Evolutionary conservation across 78 protist species (phyloP), one percentile per base, ranked within the genome.

Genomic region (Isochrysis galbana): DNA sequence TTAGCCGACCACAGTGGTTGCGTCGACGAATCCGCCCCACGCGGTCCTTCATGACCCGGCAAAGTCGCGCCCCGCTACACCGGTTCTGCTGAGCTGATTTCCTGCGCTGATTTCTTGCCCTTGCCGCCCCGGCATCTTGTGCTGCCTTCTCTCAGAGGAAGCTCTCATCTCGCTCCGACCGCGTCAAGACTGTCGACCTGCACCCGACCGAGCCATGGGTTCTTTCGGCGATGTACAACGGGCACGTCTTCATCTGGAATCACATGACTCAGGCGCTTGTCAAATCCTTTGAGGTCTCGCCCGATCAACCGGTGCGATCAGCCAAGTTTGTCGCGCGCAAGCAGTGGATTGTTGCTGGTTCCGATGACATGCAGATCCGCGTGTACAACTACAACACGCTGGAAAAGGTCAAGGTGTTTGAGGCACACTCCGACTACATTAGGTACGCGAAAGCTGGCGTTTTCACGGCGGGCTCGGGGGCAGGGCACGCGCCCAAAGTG

Each of bases 171-270:
- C 95, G 98, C 51, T 95, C 98, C 36, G 99, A 98, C 92, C 96
- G 99, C 25, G 99, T 99, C 47, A 99, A 99, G 96, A 36, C 93
- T 2, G 99, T 98, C 25, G 99, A 99, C 80, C 17, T 99, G 45
- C 99, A 99, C 86, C 99, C 99, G 51, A 95, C 94, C 1, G 99
- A 98, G 91, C 99, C 99, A 25, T 97, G 98, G 98, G 78, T 99
- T 38, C 93, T 99, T 7, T 90, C 95, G 82, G 26, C 96, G 46
- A 78, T 99, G 70, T 99, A 97, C 97, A 95, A 93, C 77, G 99
- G 99, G 1, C 72, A 97, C 14, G 96, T 99, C 26, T 91, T 87
- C 86, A 54, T 99, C 84, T 98, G 99, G 98, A 98, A 98, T 96
- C 97, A 94, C 88, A 95, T 93, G 46, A 98, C 97, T 34, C 98